Conservation (phyloP, 441 rosid species). For the Erodium texanum region DNA sequence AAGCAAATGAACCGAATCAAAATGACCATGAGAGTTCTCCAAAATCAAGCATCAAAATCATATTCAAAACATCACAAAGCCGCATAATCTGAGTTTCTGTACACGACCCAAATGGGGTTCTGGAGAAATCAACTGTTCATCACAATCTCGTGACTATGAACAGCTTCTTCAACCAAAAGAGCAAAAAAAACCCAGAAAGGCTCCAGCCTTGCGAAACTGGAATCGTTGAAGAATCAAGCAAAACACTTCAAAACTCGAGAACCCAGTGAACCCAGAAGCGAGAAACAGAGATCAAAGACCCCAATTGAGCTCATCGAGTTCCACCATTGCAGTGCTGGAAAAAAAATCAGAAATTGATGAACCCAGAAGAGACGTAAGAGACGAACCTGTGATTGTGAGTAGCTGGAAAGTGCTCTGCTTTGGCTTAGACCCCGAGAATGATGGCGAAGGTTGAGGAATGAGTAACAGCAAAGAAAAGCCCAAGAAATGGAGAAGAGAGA, state of each 20-base stretch:
- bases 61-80: not conserved
- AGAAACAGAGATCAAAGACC: not conserved
- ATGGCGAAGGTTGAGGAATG: too few species aligned
- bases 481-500: too few species aligned
- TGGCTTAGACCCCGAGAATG: too few species aligned
- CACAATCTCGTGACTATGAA: not conserved
- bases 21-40: not conserved
- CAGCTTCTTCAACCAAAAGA: constrained; percentile 1
- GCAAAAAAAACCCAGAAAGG: not conserved
- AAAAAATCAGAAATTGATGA: not conserved
- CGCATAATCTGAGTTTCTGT: not conserved
- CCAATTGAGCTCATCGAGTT: not conserved
- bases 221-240: not conserved
- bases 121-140: not conserved
- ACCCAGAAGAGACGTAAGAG: constrained; percentile 15
- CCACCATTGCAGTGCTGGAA: not conserved
- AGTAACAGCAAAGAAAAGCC: too few species aligned
- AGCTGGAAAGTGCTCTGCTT: constrained; percentile 14
- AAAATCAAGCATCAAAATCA: not conserved
- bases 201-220: not conserved
- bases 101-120: not conserved
- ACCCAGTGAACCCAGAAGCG: not conserved
- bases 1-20: not conserved
- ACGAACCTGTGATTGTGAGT: constrained; percentile 13
- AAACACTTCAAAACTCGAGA: not conserved